Evolutionary conservation across 148 eudicot species (phyloP).

Genomic region (Rhododendron kiyosumense): DNA sequence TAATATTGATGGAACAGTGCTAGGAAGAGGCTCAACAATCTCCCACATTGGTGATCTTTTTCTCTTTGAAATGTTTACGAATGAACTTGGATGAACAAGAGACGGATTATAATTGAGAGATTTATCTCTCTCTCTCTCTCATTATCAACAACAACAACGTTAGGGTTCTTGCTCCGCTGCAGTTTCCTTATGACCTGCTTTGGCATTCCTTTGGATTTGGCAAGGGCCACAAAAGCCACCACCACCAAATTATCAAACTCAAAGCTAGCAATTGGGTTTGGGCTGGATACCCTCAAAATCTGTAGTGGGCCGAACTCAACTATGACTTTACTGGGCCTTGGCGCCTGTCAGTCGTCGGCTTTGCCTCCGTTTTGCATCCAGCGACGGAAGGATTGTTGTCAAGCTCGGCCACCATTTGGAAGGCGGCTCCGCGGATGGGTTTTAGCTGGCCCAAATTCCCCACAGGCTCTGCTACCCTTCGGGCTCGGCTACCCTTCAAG

Average conservation of each 20-base stretch:
- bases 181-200: background rate
- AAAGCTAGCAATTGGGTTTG: background rate
- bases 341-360: no score
- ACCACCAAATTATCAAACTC: background rate
- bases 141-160: background rate
- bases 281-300: background rate
- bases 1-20: background rate
- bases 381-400: no score
- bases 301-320: no score
- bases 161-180: background rate
- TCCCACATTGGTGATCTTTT: background rate
- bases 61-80: background rate
- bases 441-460: no score
- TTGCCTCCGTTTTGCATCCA: no score
- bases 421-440: no score
- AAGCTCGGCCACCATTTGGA: no score
- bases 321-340: no score
- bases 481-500: no score
- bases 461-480: no score
- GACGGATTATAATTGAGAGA: background rate
- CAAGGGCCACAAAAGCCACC: background rate
- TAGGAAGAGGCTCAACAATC: background rate
- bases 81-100: background rate
- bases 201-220: background rate
- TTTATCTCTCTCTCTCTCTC: background rate